Conservation (phyloP, 177 flowering plant genomes). For the Telopea speciosissima region DNA sequence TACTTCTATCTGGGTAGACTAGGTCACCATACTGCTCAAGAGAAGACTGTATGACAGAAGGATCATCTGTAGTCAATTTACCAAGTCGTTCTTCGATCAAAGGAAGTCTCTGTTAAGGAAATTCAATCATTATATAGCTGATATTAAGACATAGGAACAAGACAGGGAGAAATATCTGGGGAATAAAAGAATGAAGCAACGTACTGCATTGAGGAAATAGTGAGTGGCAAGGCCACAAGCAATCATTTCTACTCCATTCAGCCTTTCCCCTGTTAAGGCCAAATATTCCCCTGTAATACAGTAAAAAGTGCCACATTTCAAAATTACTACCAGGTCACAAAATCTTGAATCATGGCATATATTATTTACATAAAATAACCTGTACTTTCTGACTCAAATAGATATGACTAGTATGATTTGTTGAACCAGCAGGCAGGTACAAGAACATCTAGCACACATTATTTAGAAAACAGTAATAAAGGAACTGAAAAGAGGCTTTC, state of each 20-base stretch:
- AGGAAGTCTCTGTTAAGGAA: slow-evolving; percentile 54
- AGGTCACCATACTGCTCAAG: slow-evolving; percentile 78
- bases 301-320: not conserved
- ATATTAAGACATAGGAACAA: not conserved
- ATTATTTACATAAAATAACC: not conserved
- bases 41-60: slow-evolving; percentile 55
- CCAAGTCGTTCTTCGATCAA: slow-evolving; percentile 72
- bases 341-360: not conserved
- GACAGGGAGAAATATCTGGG: not conserved
- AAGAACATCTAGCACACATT: not conserved
- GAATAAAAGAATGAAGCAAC: slow-evolving; percentile 16
- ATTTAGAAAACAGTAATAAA: not conserved
- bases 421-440: not conserved
- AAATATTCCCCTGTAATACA: slow-evolving; percentile 75
- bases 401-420: not conserved
- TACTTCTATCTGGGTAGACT: slow-evolving; percentile 65
- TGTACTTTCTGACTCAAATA: not conserved
- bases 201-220: slow-evolving; percentile 56
- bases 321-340: not conserved
- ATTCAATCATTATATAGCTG: slow-evolving; percentile 6
- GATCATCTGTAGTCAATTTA: slow-evolving; percentile 67
- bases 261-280: slow-evolving; percentile 86
- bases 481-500: not conserved
- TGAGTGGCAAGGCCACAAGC: slow-evolving; percentile 93
- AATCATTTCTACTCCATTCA: slow-evolving; percentile 92